Conservation (phyloP, 2,329 filamentous ascomycete genomes). For the Pseudogymnoascus sp. region DNA sequence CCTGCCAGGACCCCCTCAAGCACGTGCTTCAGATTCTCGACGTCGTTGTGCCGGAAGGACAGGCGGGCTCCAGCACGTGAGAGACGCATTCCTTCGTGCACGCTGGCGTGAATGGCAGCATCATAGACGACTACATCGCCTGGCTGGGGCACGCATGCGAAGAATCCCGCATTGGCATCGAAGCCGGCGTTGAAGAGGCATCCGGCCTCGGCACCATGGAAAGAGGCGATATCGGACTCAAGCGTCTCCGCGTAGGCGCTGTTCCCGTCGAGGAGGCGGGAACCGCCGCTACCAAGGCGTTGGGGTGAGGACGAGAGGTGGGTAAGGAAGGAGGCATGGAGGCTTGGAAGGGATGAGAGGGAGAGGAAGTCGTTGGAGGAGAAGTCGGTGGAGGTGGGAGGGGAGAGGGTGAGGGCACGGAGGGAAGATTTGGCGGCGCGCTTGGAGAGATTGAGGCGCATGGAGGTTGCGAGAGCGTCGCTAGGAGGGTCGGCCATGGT, state of each 20-base stretch:
- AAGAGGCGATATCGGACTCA: constrained; percentile 40
- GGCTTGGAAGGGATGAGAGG: constrained; percentile 45
- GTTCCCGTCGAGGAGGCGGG: constrained; percentile 48
- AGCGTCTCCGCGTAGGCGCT: constrained; percentile 37
- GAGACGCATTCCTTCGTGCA: constrained; percentile 68
- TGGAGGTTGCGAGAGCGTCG: constrained; percentile 17
- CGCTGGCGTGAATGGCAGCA: constrained; percentile 69
- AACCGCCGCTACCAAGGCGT: constrained; percentile 44
- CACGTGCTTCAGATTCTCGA: constrained; percentile 29
- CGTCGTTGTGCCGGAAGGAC: constrained; percentile 52
- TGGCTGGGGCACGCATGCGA: constrained; percentile 51
- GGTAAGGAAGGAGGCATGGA: constrained; percentile 60
- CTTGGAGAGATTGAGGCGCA: constrained; percentile 5
- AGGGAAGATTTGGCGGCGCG: constrained; percentile 23
- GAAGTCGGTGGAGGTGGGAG: constrained; percentile 65
- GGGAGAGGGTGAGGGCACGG: constrained; percentile 48
- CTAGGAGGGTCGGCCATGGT: constrained; percentile 22
- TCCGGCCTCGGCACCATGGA: constrained; percentile 40
- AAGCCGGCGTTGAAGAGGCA: constrained; percentile 54
- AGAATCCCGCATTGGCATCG: constrained; percentile 58
- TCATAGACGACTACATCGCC: constrained; percentile 64
- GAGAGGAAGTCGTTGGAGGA: constrained; percentile 77
- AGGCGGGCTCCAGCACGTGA: constrained; percentile 45
- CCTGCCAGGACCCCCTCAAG: constrained; percentile 16
- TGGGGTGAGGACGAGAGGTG: constrained; percentile 18